Conservation (phyloP, 768 basidiomycete genomes). For the Lactarius quietus region DNA sequence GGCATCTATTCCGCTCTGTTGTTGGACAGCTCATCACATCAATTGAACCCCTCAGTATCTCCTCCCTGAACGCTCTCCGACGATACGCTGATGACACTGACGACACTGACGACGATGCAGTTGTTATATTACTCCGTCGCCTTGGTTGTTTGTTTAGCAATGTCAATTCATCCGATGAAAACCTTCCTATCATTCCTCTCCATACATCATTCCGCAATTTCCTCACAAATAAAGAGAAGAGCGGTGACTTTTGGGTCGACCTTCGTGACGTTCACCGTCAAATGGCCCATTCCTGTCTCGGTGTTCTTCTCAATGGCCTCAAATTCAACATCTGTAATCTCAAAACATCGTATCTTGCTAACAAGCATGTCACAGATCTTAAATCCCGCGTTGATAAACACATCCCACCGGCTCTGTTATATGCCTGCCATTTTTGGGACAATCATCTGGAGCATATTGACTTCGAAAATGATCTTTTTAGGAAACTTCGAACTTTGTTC, state of each 20-base stretch:
- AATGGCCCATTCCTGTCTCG: not conserved
- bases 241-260: not conserved
- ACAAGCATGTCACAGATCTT: not conserved
- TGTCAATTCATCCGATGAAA: not conserved
- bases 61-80: not conserved
- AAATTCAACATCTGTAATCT: not conserved
- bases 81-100: not conserved
- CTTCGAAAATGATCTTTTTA: not conserved
- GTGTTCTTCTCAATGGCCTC: not conserved
- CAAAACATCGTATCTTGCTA: not conserved
- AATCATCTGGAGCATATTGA: not conserved
- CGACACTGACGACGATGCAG: not conserved
- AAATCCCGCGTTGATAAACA: not conserved
- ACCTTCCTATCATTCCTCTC: not conserved
- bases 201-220: slow-evolving; percentile 1
- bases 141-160: slow-evolving; percentile 1
- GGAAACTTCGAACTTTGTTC: not conserved
- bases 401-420: not conserved
- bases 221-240: not conserved
- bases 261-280: not conserved
- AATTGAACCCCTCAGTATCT: not conserved
- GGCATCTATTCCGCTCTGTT: not conserved
- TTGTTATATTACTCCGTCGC: not conserved
- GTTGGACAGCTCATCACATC: slow-evolving; percentile 4
- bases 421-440: not conserved